Evolutionary conservation across 2,329 filamentous ascomycete genomes (phyloP).

Genomic region (Pseudogymnoascus sp.): DNA sequence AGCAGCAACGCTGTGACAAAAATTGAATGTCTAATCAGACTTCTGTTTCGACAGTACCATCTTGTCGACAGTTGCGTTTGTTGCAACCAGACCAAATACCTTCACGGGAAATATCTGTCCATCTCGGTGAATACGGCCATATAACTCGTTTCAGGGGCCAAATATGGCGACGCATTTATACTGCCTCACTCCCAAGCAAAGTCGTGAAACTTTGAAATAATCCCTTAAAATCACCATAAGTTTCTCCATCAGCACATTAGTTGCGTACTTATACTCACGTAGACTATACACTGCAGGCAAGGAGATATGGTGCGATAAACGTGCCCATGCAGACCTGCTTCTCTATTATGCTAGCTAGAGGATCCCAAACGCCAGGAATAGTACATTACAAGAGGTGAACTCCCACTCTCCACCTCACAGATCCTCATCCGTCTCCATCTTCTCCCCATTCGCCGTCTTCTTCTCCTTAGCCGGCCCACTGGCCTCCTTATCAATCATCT

Average conservation of each 20-base stretch:
- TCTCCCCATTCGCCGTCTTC: conserved; percentile 44
- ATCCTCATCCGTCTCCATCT: conserved; percentile 64
- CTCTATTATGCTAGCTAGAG: conserved; percentile 10
- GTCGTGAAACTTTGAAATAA: background rate
- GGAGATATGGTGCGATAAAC: background rate
- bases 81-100: no score
- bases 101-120: no score
- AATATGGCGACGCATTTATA: background rate
- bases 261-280: background rate
- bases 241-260: background rate
- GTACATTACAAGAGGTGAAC: conserved; percentile 3
- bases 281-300: background rate
- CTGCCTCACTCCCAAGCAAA: background rate
- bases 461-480: conserved; percentile 71
- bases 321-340: conserved; percentile 9
- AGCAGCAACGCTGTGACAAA: no score
- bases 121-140: no score
- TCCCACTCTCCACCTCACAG: conserved; percentile 8
- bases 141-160: background rate
- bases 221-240: no score
- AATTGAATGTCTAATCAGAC: no score
- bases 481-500: conserved; percentile 99
- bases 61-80: no score
- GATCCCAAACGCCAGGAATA: conserved; percentile 10
- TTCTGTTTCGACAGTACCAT: no score